Percentiles rank a stretch among this genome's conserved stretches.
These are phyloP conservation scores for Penicillium palitans DNA, from an alignment of 2,329 filamentous ascomycete species.

Conservation along the genomic window DNA sequence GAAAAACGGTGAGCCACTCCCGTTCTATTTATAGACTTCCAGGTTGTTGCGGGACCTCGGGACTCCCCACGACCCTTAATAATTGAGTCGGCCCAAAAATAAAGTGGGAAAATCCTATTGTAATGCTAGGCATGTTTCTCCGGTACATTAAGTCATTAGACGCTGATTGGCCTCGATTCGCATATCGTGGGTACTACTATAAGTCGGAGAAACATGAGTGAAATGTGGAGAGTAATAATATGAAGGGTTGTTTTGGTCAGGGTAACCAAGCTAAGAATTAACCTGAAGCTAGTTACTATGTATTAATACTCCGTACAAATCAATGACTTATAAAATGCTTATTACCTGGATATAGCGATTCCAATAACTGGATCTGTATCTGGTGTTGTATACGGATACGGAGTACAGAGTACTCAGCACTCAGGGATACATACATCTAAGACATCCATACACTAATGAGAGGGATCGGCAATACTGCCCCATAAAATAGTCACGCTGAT, in stretches of 20 bases:
- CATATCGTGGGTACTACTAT: neutral
- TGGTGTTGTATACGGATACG: neutral
- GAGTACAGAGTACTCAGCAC: neutral
- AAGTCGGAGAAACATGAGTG: conserved; percentile 5
- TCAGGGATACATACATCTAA: neutral
- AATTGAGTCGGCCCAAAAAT: neutral
- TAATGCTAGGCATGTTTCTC: neutral
- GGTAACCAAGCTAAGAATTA: neutral
- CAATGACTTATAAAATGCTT: no score
- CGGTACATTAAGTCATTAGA: neutral
- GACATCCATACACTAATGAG: neutral
- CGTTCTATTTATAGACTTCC: neutral
- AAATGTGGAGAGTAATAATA: neutral
- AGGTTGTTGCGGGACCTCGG: neutral
- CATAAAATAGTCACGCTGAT: neutral
- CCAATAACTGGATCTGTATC: neutral
- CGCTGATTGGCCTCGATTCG: conserved; percentile 12
- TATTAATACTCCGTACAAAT: no score
- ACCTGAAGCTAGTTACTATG: neutral
- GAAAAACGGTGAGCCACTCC: neutral
- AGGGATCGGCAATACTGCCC: neutral
- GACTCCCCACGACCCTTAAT: neutral
- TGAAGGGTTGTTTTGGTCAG: neutral
- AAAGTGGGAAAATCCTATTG: neutral
- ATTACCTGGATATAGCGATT: no score